phyloP scores from a whole-genome alignment of 345 rosid genomes.

The Adansonia digitata region DNA sequence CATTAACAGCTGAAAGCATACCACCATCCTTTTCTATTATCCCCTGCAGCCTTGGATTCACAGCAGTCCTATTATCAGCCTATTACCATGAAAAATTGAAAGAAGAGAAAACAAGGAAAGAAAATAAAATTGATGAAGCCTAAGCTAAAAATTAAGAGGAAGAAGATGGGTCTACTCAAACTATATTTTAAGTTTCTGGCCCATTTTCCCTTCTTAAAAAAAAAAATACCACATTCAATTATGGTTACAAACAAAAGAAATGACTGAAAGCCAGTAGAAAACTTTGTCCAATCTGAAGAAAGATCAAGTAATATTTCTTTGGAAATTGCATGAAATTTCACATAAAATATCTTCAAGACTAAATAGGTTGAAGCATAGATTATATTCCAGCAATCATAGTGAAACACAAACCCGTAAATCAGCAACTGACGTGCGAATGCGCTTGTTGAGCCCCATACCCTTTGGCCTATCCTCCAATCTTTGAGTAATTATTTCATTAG shows the following conservation, averaged over 20 bases:
- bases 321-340: background rate
- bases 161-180: background rate
- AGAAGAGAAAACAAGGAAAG: background rate
- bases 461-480: conserved; percentile 73
- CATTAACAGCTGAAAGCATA: conserved; percentile 48
- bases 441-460: conserved; percentile 69
- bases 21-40: conserved; percentile 60
- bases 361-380: conserved; percentile 4
- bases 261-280: background rate
- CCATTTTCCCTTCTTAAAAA: background rate
- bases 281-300: background rate
- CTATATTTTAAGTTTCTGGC: background rate
- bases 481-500: conserved; percentile 50
- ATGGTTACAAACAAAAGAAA: background rate
- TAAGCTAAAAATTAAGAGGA: background rate
- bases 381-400: conserved; percentile 14
- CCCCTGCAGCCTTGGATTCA: conserved; percentile 48
- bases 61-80: conserved; percentile 50
- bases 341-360: background rate
- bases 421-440: conserved; percentile 49
- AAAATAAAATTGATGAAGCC: background rate
- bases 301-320: background rate
- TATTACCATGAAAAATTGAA: conserved; percentile 20
- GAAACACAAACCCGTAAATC: conserved; percentile 77
- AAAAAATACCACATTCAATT: background rate